Percentiles rank a stretch among this genome's conserved stretches.
Evolutionary conservation across 257 asterid species (phyloP).

Genomic region (Echites panduratus): DNA sequence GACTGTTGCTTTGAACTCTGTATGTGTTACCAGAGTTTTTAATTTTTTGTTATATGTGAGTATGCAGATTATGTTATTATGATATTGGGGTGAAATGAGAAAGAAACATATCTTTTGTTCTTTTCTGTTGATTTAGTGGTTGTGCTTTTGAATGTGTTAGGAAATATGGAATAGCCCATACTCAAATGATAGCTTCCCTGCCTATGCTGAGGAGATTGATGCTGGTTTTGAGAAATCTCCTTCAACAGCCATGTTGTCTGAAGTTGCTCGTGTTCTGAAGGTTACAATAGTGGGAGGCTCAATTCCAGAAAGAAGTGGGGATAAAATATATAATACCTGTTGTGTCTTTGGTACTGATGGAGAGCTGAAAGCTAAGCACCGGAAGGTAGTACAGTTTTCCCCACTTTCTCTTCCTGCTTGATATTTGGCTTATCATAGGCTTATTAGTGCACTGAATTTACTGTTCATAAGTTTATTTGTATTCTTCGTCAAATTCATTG

Average conservation of each 20-base stretch:
- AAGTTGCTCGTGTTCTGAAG: constrained; percentile 58
- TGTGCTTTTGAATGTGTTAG: constrained; percentile 28
- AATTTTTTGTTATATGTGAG: not conserved
- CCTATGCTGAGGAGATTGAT: constrained; percentile 91
- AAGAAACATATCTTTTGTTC: not conserved
- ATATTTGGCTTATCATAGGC: constrained; percentile 5
- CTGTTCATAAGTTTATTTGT: not conserved
- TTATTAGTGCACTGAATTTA: not conserved
- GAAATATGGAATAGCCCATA: constrained; percentile 98
- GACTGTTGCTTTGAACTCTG: not conserved
- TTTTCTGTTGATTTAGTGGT: not conserved
- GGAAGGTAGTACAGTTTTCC: constrained; percentile 54
- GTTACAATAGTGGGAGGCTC: constrained; percentile 91
- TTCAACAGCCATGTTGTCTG: constrained; percentile 89
- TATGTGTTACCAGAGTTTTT: not conserved
- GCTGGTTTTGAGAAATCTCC: constrained; percentile 87
- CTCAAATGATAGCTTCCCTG: constrained; percentile 89
- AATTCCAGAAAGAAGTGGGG: constrained; percentile 82
- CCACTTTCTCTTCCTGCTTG: constrained; percentile 10
- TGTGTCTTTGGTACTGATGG: constrained; percentile 89
- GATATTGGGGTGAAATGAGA: not conserved
- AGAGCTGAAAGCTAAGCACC: constrained; percentile 81
- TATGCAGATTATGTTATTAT: not conserved
- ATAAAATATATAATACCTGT: constrained; percentile 79
- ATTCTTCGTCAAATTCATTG: not conserved